Evolutionary conservation across 768 basidiomycete genomes (phyloP).

Genomic region (Podaxis rugospora): DNA sequence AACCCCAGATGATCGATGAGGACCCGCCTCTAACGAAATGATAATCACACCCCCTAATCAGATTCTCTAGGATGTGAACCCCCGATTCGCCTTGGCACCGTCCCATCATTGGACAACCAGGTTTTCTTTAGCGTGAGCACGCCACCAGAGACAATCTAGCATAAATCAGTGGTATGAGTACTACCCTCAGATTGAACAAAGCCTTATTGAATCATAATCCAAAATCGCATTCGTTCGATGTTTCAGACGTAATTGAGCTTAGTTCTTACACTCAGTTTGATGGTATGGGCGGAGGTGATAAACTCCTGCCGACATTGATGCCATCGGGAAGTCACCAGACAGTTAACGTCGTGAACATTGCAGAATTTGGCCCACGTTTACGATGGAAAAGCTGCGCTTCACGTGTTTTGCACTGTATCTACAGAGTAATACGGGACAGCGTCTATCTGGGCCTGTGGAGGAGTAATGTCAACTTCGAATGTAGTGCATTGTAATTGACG

Average conservation of each 20-base stretch:
- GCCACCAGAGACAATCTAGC: neutral
- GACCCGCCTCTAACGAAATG: neutral
- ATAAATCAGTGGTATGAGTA: neutral
- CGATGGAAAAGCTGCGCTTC: neutral
- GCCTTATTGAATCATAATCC: neutral
- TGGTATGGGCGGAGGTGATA: neutral
- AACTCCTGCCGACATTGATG: neutral
- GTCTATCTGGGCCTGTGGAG: neutral
- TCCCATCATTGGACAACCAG: neutral
- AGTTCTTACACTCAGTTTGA: neutral
- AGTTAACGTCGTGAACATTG: neutral
- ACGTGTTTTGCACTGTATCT: neutral
- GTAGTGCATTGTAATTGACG: neutral
- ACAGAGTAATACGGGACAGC: neutral
- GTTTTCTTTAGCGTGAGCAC: neutral
- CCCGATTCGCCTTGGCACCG: neutral
- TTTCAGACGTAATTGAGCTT: neutral
- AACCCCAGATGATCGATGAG: neutral
- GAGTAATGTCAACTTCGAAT: too few species aligned
- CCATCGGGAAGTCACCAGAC: neutral
- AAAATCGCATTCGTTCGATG: neutral
- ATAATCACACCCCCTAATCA: neutral
- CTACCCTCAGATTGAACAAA: neutral
- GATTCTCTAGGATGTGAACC: neutral
- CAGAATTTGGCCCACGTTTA: neutral